Percentiles rank a stretch among this genome's conserved stretches.
Evolutionary conservation across 2,329 filamentous ascomycete genomes (phyloP).

Genomic region (Pseudocercospora crystallina): DNA sequence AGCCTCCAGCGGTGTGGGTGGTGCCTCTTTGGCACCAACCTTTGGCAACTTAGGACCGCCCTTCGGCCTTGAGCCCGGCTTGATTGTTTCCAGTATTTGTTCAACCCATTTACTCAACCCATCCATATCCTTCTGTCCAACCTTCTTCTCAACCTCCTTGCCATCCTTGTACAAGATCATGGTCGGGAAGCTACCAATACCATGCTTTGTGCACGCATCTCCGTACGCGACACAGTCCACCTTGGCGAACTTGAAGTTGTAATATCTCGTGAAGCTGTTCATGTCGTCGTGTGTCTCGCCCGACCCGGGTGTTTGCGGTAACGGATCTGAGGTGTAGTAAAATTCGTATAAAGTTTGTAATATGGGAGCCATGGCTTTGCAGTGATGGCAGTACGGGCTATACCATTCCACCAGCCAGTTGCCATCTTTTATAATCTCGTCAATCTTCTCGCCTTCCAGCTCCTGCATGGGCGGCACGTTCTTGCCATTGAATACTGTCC

Average conservation of each 20-base stretch:
- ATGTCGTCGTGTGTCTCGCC: conserved; percentile 47
- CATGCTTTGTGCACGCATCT: conserved; percentile 70
- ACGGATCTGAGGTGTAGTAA: conserved; percentile 83
- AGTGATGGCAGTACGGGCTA: conserved; percentile 64
- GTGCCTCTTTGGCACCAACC: conserved; percentile 58
- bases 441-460: conserved; percentile 59
- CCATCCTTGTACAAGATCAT: conserved; percentile 81
- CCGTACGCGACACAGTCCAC: conserved; percentile 83
- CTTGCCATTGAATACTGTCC: conserved; percentile 65
- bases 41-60: conserved; percentile 68
- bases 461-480: conserved; percentile 65
- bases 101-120: conserved; percentile 71
- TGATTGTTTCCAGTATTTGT: conserved; percentile 70
- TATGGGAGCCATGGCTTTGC: conserved; percentile 73
- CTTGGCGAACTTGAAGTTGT: conserved; percentile 83
- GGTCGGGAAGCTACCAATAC: conserved; percentile 70
- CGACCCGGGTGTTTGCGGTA: conserved; percentile 52
- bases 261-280: conserved; percentile 75
- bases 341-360: conserved; percentile 95
- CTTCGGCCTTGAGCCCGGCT: conserved; percentile 75
- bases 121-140: conserved; percentile 67
- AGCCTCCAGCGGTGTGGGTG: conserved; percentile 25
- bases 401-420: conserved; percentile 63
- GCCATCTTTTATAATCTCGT: conserved; percentile 61
- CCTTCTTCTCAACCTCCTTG: conserved; percentile 61